These are phyloP conservation scores for Talaromyces sp. DNA, from an alignment of 2,329 filamentous ascomycete genomes.

Conservation along the genomic window DNA sequence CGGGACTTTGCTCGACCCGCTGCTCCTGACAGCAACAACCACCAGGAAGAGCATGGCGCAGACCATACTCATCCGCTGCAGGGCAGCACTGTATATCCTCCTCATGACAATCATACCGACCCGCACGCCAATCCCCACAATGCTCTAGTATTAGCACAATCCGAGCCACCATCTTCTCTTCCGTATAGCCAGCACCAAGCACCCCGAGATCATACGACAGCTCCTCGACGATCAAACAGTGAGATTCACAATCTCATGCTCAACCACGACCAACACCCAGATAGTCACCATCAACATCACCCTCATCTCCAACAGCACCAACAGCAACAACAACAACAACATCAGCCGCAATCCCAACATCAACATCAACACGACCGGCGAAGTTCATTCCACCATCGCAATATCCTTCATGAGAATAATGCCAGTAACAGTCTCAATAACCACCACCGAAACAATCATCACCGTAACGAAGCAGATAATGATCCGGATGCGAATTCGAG, in stretches of 20 bases:
- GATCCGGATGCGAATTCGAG: constrained; percentile 37
- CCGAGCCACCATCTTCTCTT: constrained; percentile 8
- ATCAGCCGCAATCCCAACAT: not conserved
- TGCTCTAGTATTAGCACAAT: not conserved
- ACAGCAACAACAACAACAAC: not conserved
- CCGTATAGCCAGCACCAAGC: constrained; percentile 18
- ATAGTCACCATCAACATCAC: constrained; percentile 19
- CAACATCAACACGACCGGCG: not conserved
- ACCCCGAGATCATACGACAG: constrained; percentile 19
- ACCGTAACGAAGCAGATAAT: constrained; percentile 26
- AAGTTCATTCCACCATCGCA: constrained; percentile 7
- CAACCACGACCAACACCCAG: constrained; percentile 7
- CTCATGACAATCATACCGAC: not conserved
- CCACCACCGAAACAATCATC: constrained; percentile 9
- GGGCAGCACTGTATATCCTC: not conserved
- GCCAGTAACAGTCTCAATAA: constrained; percentile 19
- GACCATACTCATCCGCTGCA: constrained; percentile 1
- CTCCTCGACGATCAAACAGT: constrained; percentile 35
- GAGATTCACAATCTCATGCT: constrained; percentile 27
- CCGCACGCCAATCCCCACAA: not conserved
- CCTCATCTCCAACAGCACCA: constrained; percentile 15
- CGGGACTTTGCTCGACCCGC: constrained; percentile 5
- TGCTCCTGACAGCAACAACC: not conserved
- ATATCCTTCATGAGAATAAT: constrained; percentile 21
- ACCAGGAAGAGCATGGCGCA: constrained; percentile 2